Conservation (phyloP, 169 alveolate genomes). For the Besnoitia besnoiti region DNA sequence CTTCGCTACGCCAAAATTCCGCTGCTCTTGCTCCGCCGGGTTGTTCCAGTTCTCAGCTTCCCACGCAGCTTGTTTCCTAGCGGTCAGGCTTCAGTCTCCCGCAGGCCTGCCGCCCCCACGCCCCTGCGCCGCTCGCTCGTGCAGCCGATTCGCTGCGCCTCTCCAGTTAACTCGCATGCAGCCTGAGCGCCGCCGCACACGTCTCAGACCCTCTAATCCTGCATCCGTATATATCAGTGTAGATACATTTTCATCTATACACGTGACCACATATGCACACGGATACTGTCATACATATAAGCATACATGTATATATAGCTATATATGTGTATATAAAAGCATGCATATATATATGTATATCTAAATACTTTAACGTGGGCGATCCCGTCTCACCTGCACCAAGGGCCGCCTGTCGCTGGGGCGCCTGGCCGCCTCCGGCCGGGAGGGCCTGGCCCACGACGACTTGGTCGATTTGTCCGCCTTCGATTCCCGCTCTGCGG, state of each 20-base stretch:
- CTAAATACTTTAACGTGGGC: neutral
- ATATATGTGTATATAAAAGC: neutral
- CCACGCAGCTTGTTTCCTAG: too few species aligned
- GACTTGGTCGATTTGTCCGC: conserved; percentile 70
- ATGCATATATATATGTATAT: neutral
- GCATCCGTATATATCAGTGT: too few species aligned
- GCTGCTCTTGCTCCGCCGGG: too few species aligned
- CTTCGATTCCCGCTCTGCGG: conserved; percentile 58
- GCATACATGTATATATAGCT: neutral
- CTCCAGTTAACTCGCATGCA: too few species aligned
- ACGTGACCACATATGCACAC: neutral
- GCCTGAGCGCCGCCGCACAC: too few species aligned
- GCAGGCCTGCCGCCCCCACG: too few species aligned
- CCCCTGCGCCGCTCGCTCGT: too few species aligned
- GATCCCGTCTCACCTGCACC: conserved; percentile 45
- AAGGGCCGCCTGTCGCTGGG: conserved; percentile 55
- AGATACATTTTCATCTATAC: neutral
- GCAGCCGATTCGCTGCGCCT: too few species aligned
- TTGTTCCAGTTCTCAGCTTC: too few species aligned
- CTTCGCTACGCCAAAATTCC: neutral
- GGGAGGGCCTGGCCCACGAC: conserved; percentile 75
- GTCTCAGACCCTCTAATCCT: too few species aligned
- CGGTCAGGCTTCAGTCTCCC: too few species aligned
- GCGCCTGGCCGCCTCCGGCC: conserved; percentile 75
- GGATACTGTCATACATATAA: neutral